A percentile compares a stretch with the other conserved stretches of the same genome.
phyloP scores from a whole-genome alignment of 2,329 filamentous ascomycete species.

The Xylaria sp. region DNA sequence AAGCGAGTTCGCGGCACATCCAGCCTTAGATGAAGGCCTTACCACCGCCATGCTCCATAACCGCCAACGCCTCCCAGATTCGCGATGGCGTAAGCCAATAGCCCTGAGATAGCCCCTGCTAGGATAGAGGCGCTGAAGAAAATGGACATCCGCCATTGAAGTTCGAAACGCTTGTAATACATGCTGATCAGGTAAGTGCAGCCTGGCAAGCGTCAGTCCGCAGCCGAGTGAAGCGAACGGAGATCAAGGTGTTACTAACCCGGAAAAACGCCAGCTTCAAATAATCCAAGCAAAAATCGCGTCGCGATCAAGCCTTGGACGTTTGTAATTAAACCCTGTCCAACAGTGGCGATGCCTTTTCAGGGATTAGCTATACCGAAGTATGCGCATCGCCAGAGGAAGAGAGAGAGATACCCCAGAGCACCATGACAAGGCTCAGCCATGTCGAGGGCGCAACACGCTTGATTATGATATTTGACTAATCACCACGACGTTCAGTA shows the following conservation, averaged over 20 bases:
- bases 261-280: slow-evolving; percentile 42
- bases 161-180: slow-evolving; percentile 42
- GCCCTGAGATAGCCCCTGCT: slow-evolving; percentile 63
- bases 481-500: neutral
- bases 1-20: neutral
- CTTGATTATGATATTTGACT: slow-evolving; percentile 42
- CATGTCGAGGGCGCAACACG: slow-evolving; percentile 40
- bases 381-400: neutral
- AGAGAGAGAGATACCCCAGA: slow-evolving; percentile 31
- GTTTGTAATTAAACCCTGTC: slow-evolving; percentile 39
- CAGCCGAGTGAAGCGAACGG: neutral
- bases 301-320: slow-evolving; percentile 37
- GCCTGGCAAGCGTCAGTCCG: slow-evolving; percentile 25
- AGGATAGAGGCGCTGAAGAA: slow-evolving; percentile 46
- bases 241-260: slow-evolving; percentile 29
- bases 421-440: slow-evolving; percentile 40
- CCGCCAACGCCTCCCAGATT: slow-evolving; percentile 62
- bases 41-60: slow-evolving; percentile 57
- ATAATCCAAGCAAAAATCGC: slow-evolving; percentile 41
- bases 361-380: neutral
- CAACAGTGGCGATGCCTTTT: slow-evolving; percentile 39
- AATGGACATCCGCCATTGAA: slow-evolving; percentile 40
- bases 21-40: neutral
- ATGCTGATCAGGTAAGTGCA: slow-evolving; percentile 44
- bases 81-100: slow-evolving; percentile 62